Evolutionary conservation across 306 rosid genomes (phyloP), one percentile per base, ranked within the genome.

Genomic region (Fragaria vesca): DNA sequence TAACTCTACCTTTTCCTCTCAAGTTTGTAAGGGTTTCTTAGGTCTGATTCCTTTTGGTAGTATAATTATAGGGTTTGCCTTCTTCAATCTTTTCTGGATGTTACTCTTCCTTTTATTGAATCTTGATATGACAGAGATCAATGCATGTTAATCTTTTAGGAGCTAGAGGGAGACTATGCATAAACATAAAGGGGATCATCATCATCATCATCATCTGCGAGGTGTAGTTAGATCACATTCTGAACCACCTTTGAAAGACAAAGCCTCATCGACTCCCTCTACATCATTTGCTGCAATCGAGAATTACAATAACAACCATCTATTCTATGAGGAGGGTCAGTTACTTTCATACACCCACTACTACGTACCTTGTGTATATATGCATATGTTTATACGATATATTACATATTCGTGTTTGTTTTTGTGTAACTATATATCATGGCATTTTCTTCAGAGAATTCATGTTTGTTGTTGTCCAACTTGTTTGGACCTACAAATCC

Each of bases 211-310:
- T 63, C 70, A 36, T 65, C 28, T 17, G 6, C 36, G 80, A 24
- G 74, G 74, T 40, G 74, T 76, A 8, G 30, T 76, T 15, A 50
- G 74, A 66, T 76, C 80, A 40, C 66, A 13, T 5, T 76, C 80
- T 21, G 80, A 76, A 52, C 72, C 80, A 3, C 54, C 72, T 42
- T 57, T 66, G 45, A 47, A 70, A 38, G 68, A 28, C 21, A 66
- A 57, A 38, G 30, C 55, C 52, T 76, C 73, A 32, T 63, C 43
- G 17, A 20, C 43, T 65, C 48, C 79, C 48, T 65, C 72, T 3
- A 66, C 80, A 11, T 66, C 80, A 28, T 52, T 36, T 50, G 47
- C 80, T 30, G n/a, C 55, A 20, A 17, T 48, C 1, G 66, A 45
- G 24, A 34, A 38, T 0, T 36, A 58, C 11, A 47, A 26, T 50